phyloP scores from a whole-genome alignment of 495 filamentous ascomycete species.

The Penicillium goetzii region DNA sequence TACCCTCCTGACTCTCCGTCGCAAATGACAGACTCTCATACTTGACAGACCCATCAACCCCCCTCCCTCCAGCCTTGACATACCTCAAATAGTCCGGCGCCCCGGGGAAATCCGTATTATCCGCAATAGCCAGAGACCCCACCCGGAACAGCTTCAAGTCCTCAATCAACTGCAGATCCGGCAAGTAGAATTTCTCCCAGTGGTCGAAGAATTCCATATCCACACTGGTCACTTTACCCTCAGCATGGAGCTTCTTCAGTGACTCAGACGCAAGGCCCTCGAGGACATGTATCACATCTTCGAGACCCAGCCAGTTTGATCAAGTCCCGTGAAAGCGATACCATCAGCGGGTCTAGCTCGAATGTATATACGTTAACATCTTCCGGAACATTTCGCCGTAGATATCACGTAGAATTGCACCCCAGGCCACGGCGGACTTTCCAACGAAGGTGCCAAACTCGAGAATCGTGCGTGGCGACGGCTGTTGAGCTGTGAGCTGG shows the following conservation, averaged over 20 bases:
- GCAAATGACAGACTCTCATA: conserved; percentile 29
- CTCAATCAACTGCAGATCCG: conserved; percentile 38
- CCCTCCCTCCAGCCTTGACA: conserved; percentile 31
- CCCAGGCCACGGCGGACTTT: conserved; percentile 38
- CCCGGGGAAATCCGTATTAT: conserved; percentile 27
- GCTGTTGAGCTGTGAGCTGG: conserved; percentile 20
- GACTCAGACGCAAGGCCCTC: conserved; percentile 33
- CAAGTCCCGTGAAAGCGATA: conserved; percentile 29
- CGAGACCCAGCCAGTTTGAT: conserved; percentile 34
- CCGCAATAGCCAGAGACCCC: conserved; percentile 29
- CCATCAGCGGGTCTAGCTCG: conserved; percentile 34
- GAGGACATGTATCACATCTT: conserved; percentile 35
- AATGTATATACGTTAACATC: conserved; percentile 39
- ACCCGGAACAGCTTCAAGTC: conserved; percentile 28
- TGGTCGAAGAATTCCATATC: conserved; percentile 44
- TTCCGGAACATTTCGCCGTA: conserved; percentile 17
- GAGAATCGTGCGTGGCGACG: conserved; percentile 30
- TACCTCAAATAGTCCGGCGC: conserved; percentile 39
- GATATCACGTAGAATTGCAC: conserved; percentile 35
- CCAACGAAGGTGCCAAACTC: conserved; percentile 43
- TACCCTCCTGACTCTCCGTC: conserved; percentile 13
- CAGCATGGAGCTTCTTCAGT: conserved; percentile 26
- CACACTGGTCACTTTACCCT: conserved; percentile 31
- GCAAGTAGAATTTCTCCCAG: conserved; percentile 35
- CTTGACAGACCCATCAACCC: conserved; percentile 16